Evolutionary conservation across 805 yeast genomes (phyloP), one percentile per base, ranked within the genome.

Genomic region (Suhomyces prunicola): DNA sequence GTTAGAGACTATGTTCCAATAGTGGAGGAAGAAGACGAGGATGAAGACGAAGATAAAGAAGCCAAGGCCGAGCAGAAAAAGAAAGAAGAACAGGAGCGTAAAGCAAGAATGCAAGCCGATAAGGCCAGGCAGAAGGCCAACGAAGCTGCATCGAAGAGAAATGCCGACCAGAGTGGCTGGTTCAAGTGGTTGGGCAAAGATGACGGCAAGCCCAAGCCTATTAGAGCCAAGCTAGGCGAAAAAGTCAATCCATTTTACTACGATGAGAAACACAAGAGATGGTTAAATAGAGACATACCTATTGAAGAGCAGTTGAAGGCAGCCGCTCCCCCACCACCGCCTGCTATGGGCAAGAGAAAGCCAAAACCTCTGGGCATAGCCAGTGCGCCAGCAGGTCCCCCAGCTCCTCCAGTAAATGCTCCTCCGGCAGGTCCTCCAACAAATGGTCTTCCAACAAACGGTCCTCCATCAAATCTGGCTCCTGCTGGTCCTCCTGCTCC

Each of bases 141-240:
- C 6, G 57, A 47, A 29, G 57, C 54, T 13, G 57, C 53, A 22
- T 51, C 57, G 13, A 46, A 50, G 46, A 44, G 54, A 17, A 51
- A 50, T 6, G 27, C 49, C 33, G 50, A 50, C 8, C 33, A 23
- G 12, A 53, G 58, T 19, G 78, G 86, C 7, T 88, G 96, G 89
- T 70, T 87, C 54, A 75, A 80, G 52, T 70, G 66, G 65, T 55
- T 66, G 26, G 65, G 76, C 45, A 76, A 73, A 56, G 78, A 78
- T 45, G 80, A 82, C 27, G 85, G 82, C 46, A 88, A 83, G 50
- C 90, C 89, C 40, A 89, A 88, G 63, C 88, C 91, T 0, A 79
- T 85, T 56, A 82, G 83, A 57, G 98, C 97, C 36, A 90, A 94
- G 59, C 72, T 94, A 50, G 99, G 98, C 10, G 89, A 87, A 53